These are phyloP conservation scores for Amanita inopinata DNA, from an alignment of 768 basidiomycete genomes.

Conservation along the genomic window DNA sequence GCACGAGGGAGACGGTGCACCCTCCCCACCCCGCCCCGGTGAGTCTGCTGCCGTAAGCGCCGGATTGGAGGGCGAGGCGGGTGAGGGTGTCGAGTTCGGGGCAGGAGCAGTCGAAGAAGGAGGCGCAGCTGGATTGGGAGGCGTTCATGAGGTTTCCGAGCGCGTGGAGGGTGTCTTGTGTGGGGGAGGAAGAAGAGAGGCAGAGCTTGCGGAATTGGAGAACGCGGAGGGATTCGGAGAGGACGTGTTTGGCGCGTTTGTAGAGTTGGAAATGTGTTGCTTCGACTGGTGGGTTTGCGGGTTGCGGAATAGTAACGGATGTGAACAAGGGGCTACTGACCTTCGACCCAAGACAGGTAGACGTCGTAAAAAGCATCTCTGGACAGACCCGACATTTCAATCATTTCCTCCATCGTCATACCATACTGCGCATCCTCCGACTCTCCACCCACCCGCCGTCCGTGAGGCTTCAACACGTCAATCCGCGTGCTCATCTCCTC, in stretches of 20 bases:
- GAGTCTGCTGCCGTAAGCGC: constrained; percentile 75
- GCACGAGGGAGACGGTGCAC: constrained; percentile 76
- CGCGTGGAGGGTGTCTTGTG: constrained; percentile 24
- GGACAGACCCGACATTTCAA: constrained; percentile 48
- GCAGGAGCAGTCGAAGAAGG: constrained; percentile 71
- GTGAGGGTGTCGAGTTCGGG: constrained; percentile 68
- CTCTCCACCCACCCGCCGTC: constrained; percentile 9
- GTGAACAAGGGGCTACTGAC: constrained; percentile 27
- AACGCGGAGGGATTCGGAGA: constrained; percentile 73
- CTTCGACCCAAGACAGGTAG: constrained; percentile 74
- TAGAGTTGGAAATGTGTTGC: constrained; percentile 76
- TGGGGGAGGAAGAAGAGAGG: constrained; percentile 21
- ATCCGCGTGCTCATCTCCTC: constrained; percentile 36
- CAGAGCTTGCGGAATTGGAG: constrained; percentile 68
- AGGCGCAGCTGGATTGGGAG: constrained; percentile 61
- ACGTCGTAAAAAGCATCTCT: constrained; percentile 48
- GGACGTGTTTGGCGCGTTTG: constrained; percentile 74
- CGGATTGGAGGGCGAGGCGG: constrained; percentile 51
- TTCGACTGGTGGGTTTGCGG: constrained; percentile 42
- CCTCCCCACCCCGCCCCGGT: constrained; percentile 95
- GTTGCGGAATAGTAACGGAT: not conserved
- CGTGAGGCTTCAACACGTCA: constrained; percentile 41
- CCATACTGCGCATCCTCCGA: constrained; percentile 39
- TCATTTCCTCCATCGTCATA: constrained; percentile 68
- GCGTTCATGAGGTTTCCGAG: constrained; percentile 74